Base-by-base conservation (phyloP, 352 stramenopile genomes). In the Pythium phragmitis region DNA sequence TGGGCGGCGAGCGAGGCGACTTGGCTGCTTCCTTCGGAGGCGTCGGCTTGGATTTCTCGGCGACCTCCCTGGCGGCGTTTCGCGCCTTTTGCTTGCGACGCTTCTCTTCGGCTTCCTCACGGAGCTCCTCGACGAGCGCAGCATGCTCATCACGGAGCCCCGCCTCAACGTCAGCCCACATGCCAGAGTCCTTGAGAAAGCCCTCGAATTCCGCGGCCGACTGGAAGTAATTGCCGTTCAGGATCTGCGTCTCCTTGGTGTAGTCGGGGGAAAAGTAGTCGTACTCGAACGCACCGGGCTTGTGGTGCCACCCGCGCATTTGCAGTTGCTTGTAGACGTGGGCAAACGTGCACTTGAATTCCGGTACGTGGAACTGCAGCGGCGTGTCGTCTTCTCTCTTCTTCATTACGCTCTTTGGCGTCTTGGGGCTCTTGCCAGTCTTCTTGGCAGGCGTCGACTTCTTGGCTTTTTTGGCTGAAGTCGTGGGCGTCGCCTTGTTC, bases 251-350 rank as follows among this genome's bases (percentile, higher is more conserved):
- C 8, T 75, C 70, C 12, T 80, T 68, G 13, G 74, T 85, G 72
- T 85, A 90, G 8, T 74, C 74, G 2, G 84, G 84, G 28, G 81
- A 80, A 42, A 92, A 92, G 75, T 92, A 92, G 61, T 92, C 84
- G 67, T 92, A 92, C 71, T 88, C 84, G 30, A 92, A 92, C 37
- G 63, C 58, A 11, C 84, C 84, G 7, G 57, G 69, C 11, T 66
- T 75, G 68, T 90, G 74, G 55, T 80, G 65, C 81, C 81, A 92
- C 17, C 84, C 84, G 9, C 76, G 64, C 6, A 78, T 60, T 63
- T 92, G 73, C 23, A 92, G 70, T 48, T 71, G 78, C 41, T 76
- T 49, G 53, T 89, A 90, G 51, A 92, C 74, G 28, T 84, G 72
- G 23, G 81, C 84, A 57, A 92, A 91, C 34, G 78, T 81, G 64